Base-by-base conservation (phyloP, 805 yeast genomes). In the Saccharomyces paradoxus region DNA sequence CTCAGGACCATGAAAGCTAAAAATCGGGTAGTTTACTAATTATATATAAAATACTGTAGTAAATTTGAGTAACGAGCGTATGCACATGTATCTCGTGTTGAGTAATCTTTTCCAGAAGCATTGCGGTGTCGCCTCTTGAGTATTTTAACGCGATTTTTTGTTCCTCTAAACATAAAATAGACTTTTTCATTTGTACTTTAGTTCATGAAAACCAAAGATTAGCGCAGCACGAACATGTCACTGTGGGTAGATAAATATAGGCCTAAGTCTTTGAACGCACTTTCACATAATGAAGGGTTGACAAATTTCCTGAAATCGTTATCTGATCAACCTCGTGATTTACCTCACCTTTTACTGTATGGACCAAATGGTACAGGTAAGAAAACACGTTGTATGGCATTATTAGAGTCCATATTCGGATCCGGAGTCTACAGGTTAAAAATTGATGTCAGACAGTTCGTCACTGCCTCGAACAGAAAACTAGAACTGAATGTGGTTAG, bases 291-390 rank as follows among this genome's bases (percentile, higher is more conserved):
- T 65, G 71, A 70, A 0, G 78, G 77, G 3, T 79, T 91, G 29
- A 82, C 96, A 0, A 69, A 74, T 41, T 80, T 86, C 55, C 74
- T 94, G 37, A 70, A 74, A 49, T 82, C 94, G 2, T 49, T 64
- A n/a, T 53, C 70, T 3, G 55, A 62, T 22, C 68, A 65, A 46
- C 66, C 68, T 41, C 58, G 64, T 67, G 97, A 94, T 68, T 84
- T 94, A 64, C 99, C 99, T 1, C 99, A 94, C 73, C 71, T 94
- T 49, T 74, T 94, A 28, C 81, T 94, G 2, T 92, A 92, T 67
- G 99, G 99, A 0, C 98, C 99, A 1, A 83, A 90, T 41, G 99
- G 99, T 4, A 89, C 96, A 14, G 99, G 99, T 55, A 94, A 94
- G 68, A 95, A 94, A 74, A 94, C 99, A 9, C 80, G 99, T 59